Conservation (phyloP, 495 filamentous ascomycete species). For the Aspergillus bertholletiae region DNA sequence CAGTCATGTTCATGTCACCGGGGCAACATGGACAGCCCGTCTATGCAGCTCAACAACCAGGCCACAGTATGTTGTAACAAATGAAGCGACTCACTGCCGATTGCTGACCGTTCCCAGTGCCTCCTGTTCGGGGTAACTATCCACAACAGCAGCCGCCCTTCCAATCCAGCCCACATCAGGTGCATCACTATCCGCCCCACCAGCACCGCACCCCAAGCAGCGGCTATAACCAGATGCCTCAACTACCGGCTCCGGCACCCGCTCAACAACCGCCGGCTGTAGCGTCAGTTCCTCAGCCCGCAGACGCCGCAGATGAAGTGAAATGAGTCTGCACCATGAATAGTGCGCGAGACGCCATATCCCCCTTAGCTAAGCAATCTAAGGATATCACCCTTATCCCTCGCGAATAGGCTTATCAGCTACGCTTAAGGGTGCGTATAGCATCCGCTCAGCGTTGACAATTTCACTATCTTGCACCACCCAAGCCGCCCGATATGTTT, state of each 20-base stretch:
- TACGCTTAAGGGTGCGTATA: background rate
- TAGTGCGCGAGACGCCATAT: constrained; percentile 3
- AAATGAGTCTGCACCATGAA: constrained; percentile 46
- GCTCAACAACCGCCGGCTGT: constrained; percentile 38
- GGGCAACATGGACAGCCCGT: constrained; percentile 65
- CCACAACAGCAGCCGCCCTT: constrained; percentile 58
- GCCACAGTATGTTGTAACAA: constrained; percentile 57
- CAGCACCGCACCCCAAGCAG: constrained; percentile 57
- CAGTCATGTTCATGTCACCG: constrained; percentile 64
- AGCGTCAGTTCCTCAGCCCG: constrained; percentile 31
- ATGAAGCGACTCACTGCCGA: background rate
- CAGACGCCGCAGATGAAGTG: constrained; percentile 49
- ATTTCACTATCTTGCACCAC: constrained; percentile 3
- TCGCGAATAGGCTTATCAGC: background rate
- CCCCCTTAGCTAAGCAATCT: background rate
- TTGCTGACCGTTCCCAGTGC: constrained; percentile 46
- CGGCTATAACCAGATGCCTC: constrained; percentile 54
- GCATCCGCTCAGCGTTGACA: constrained; percentile 3
- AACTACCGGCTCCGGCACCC: constrained; percentile 40
- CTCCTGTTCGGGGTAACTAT: constrained; percentile 56
- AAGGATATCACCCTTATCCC: constrained; percentile 1
- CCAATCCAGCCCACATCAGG: constrained; percentile 61
- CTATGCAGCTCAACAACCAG: constrained; percentile 59
- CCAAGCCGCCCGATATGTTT: constrained; percentile 1
- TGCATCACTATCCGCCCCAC: constrained; percentile 61